Conservation (phyloP, 306 rosid species). For the Vicia sativa region DNA sequence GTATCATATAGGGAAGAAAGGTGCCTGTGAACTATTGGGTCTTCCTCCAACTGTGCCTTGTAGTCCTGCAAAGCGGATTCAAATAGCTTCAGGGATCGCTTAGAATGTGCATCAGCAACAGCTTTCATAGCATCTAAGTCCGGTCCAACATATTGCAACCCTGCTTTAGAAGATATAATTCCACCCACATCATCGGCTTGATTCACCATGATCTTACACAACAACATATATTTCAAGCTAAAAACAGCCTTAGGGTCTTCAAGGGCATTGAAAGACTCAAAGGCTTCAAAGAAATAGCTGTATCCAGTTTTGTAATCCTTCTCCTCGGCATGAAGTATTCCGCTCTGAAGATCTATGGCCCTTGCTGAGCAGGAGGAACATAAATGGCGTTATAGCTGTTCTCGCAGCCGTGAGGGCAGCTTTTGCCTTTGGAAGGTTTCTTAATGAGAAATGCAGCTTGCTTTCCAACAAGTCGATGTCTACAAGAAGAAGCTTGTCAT, state of each 20-base stretch:
- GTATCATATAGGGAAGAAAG: constrained; percentile 85
- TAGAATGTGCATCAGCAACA: constrained; percentile 92
- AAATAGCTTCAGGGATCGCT: constrained; percentile 83
- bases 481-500: constrained; percentile 95
- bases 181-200: constrained; percentile 94
- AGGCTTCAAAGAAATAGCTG: constrained; percentile 92
- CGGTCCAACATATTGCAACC: constrained; percentile 78
- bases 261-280: constrained; percentile 91
- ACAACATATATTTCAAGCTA: constrained; percentile 90
- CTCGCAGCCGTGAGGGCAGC: constrained; percentile 96
- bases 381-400: constrained; percentile 97
- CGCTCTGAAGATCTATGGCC: constrained; percentile 89
- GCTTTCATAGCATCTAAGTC: constrained; percentile 99
- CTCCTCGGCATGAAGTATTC: constrained; percentile 95
- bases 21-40: constrained; percentile 95
- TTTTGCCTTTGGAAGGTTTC: constrained; percentile 96
- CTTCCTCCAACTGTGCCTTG: constrained; percentile 90
- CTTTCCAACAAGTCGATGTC: constrained; percentile 96
- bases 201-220: constrained; percentile 91
- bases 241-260: constrained; percentile 89
- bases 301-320: constrained; percentile 92
- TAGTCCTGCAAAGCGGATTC: constrained; percentile 75
- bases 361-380: constrained; percentile 98
- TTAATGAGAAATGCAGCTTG: constrained; percentile 83
- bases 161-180: constrained; percentile 88